Percentiles rank a stretch among this genome's conserved stretches.
phyloP scores from a whole-genome alignment of 2,329 filamentous ascomycete genomes.

The Eutypella sp. region DNA sequence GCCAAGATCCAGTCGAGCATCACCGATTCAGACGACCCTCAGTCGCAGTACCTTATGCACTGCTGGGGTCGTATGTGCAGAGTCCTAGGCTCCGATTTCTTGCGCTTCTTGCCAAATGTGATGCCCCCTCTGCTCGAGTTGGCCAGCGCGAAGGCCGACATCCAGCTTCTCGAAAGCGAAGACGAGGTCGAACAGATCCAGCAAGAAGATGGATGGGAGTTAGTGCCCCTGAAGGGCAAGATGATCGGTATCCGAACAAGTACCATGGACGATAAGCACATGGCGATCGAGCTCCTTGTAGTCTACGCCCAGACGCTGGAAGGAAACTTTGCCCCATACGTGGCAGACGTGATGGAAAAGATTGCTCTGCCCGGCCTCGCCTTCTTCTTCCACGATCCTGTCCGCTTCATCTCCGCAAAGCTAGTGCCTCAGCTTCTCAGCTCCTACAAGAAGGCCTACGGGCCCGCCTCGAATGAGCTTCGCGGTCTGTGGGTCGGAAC shows the following conservation, averaged over 20 bases:
- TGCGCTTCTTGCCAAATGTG: constrained; percentile 86
- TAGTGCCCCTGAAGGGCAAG: constrained; percentile 95
- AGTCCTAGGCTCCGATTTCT: constrained; percentile 82
- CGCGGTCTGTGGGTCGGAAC: constrained; percentile 79
- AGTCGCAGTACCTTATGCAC: constrained; percentile 94
- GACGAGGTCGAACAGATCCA: constrained; percentile 90
- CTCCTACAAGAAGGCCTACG: constrained; percentile 90
- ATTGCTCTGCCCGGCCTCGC: constrained; percentile 89
- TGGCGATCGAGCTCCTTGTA: constrained; percentile 97
- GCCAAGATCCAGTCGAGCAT: constrained; percentile 83
- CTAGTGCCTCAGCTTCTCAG: constrained; percentile 89
- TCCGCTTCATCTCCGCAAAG: constrained; percentile 90
- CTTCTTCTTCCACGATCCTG: constrained; percentile 99
- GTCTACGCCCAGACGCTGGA: constrained; percentile 97
- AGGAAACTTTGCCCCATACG: constrained; percentile 85
- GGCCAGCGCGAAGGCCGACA: constrained; percentile 92
- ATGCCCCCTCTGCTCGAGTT: constrained; percentile 92
- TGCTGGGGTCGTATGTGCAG: constrained; percentile 99
- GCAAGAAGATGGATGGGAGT: constrained; percentile 94
- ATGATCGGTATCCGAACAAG: constrained; percentile 98
- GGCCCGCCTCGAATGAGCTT: constrained; percentile 72
- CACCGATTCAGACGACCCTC: constrained; percentile 86
- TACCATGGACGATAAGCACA: constrained; percentile 96
- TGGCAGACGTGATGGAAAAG: constrained; percentile 90
- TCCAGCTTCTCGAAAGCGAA: constrained; percentile 91